phyloP scores from a whole-genome alignment of 75 land plant species.

The Azolla pinnata region DNA sequence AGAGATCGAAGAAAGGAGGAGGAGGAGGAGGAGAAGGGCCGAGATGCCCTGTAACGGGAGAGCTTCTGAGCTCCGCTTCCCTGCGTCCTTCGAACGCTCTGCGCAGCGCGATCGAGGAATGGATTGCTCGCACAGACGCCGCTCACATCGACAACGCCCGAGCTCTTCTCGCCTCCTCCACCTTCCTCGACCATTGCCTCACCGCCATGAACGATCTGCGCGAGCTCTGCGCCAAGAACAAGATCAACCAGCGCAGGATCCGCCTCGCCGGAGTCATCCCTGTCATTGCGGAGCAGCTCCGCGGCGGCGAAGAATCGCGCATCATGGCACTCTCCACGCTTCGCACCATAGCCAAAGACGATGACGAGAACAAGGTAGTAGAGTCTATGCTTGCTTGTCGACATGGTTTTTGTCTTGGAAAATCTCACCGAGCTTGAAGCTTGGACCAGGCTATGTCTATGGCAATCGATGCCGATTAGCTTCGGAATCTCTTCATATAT shows the following conservation, averaged over 20 bases:
- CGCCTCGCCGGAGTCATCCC: conserved; percentile 19
- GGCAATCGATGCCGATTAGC: no score
- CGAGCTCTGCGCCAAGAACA: conserved; percentile 17
- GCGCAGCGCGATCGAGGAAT: conserved; percentile 30
- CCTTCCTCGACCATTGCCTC: conserved; percentile 11
- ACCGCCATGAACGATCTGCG: conserved; percentile 19
- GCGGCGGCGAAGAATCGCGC: conserved; percentile 13
- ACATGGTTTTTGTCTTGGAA: no score
- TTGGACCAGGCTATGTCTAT: no score
- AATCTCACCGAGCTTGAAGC: no score
- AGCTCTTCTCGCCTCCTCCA: background rate
- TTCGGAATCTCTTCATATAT: no score
- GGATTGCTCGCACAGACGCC: conserved; percentile 23
- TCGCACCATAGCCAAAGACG: conserved; percentile 22
- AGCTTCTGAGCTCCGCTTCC: conserved; percentile 1
- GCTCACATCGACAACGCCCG: conserved; percentile 13
- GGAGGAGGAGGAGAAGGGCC: conserved; percentile 15
- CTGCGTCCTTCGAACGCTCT: conserved; percentile 24
- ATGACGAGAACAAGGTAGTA: conserved; percentile 33
- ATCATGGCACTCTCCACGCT: conserved; percentile 15
- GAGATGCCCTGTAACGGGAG: conserved; percentile 21
- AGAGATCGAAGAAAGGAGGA: conserved; percentile 5
- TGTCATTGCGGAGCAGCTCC: conserved; percentile 12
- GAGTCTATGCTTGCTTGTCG: no score
- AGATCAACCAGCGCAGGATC: conserved; percentile 15